Evolutionary conservation across 73 alveolate genomes (phyloP).

Genomic region (Paramecium pentaurelia): DNA sequence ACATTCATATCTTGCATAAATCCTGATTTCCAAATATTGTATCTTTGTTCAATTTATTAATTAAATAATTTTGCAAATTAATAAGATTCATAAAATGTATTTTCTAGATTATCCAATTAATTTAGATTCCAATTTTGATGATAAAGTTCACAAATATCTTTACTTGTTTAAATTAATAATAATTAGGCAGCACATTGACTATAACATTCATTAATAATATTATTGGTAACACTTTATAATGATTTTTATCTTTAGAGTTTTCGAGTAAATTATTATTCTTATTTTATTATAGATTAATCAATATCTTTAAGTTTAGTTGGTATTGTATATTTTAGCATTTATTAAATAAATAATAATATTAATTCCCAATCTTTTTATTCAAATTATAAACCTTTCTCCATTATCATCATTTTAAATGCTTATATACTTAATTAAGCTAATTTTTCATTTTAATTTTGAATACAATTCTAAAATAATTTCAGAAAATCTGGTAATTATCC

Average conservation of each 20-base stretch:
- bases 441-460: slow-evolving; percentile 42
- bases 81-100: slow-evolving; percentile 4
- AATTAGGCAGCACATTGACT: slow-evolving; percentile 44
- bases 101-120: neutral
- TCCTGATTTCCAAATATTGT: slow-evolving; percentile 49
- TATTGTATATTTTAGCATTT: slow-evolving; percentile 49
- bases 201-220: slow-evolving; percentile 27
- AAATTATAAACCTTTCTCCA: slow-evolving; percentile 19
- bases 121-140: neutral
- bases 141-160: slow-evolving; percentile 9
- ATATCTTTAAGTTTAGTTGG: neutral
- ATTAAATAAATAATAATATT: neutral
- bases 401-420: slow-evolving; percentile 47
- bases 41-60: slow-evolving; percentile 40
- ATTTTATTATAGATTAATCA: neutral
- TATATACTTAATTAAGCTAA: slow-evolving; percentile 27
- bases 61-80: slow-evolving; percentile 47
- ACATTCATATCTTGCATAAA: slow-evolving; percentile 44
- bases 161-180: slow-evolving; percentile 13
- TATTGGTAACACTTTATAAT: neutral
- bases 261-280: neutral
- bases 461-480: slow-evolving; percentile 37
- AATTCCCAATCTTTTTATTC: slow-evolving; percentile 49
- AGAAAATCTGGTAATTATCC: slow-evolving; percentile 14
- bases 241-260: neutral